phyloP scores from a whole-genome alignment of 75 land plant species.

The Cupressus sempervirens region DNA sequence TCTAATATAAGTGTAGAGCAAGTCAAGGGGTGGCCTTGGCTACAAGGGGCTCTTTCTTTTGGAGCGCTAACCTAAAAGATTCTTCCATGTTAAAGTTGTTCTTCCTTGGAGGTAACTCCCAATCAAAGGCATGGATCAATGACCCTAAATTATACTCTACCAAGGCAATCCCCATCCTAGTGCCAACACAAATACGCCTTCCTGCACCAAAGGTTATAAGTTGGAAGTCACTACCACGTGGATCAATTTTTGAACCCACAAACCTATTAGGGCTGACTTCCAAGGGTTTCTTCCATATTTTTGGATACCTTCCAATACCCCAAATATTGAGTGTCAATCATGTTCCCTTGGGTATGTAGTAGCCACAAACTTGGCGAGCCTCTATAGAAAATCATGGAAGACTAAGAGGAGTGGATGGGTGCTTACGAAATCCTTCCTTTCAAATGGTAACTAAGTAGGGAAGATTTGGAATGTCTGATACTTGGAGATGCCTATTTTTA shows the following conservation, averaged over 20 bases:
- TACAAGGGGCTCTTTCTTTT: background rate
- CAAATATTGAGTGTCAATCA: constrained; percentile 23
- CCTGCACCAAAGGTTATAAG: constrained; percentile 39
- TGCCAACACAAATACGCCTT: constrained; percentile 31
- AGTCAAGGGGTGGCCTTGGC: background rate
- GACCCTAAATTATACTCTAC: constrained; percentile 21
- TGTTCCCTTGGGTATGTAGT: constrained; percentile 21
- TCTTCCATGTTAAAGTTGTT: constrained; percentile 21
- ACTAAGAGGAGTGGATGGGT: constrained; percentile 24
- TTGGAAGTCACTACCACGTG: constrained; percentile 18
- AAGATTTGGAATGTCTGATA: background rate
- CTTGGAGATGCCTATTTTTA: background rate
- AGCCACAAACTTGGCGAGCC: constrained; percentile 18
- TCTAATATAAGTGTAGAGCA: background rate
- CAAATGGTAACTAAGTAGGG: background rate
- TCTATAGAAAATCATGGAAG: constrained; percentile 16
- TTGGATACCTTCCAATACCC: constrained; percentile 26
- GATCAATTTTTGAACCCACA: constrained; percentile 19
- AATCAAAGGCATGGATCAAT: constrained; percentile 33
- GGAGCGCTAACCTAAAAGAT: background rate
- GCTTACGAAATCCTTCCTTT: constrained; percentile 12
- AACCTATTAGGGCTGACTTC: constrained; percentile 35
- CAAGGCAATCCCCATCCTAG: constrained; percentile 18
- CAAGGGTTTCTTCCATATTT: constrained; percentile 18
- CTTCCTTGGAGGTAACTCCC: constrained; percentile 18